These are phyloP conservation scores for Beta lomatogona DNA, from an alignment of 179 eudicot species.

Conservation along the genomic window DNA sequence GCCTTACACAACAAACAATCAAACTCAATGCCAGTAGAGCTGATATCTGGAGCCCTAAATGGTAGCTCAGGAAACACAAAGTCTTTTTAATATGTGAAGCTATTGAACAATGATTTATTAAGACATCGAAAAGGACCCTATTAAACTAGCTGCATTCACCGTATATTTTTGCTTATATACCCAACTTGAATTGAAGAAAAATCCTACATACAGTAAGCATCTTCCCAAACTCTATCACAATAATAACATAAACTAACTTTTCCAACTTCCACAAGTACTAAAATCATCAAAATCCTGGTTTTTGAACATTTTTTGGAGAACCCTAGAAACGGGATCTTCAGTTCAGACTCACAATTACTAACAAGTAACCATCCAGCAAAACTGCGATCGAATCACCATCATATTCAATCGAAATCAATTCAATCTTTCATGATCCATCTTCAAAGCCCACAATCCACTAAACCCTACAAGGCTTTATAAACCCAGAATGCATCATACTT, in stretches of 20 bases:
- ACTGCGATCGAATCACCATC: background rate
- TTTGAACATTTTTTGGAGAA: background rate
- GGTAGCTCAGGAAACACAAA: background rate
- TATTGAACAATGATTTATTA: background rate
- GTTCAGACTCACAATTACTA: background rate
- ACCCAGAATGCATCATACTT: background rate
- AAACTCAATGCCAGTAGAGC: background rate
- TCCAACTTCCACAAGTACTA: constrained; percentile 5
- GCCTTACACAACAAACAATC: background rate
- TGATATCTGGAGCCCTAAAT: background rate
- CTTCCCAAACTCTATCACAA: background rate
- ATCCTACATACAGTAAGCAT: background rate
- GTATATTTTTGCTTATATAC: background rate
- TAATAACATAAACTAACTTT: background rate
- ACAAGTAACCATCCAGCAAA: background rate
- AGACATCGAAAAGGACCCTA: background rate
- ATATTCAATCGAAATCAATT: background rate
- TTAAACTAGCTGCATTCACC: background rate
- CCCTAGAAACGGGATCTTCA: background rate
- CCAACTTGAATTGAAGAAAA: background rate
- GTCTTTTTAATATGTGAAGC: background rate
- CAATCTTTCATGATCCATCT: background rate
- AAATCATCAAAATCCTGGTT: background rate
- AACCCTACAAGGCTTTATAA: background rate
- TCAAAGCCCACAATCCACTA: background rate